These are phyloP conservation scores for Mucor indicus DNA, from an alignment of 371 early-diverging fungal species.

Conservation along the genomic window DNA sequence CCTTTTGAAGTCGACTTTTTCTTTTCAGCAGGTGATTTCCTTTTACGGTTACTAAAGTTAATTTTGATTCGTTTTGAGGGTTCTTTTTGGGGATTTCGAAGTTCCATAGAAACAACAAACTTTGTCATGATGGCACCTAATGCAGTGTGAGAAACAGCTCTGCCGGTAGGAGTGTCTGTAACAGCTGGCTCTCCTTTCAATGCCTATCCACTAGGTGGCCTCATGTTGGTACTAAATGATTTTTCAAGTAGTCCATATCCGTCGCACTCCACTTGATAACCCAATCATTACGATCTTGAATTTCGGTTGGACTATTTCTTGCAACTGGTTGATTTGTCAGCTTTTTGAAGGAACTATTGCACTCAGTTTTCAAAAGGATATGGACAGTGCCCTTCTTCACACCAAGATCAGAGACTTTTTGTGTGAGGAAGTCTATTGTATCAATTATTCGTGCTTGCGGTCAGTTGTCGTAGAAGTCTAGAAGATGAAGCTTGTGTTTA, in stretches of 20 bases:
- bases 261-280: slow-evolving; percentile 2
- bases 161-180: slow-evolving; percentile 2
- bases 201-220: not conserved
- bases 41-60: slow-evolving; percentile 7
- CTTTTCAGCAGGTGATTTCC: slow-evolving; percentile 3
- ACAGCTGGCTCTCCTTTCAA: not conserved
- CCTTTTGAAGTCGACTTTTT: slow-evolving; percentile 5
- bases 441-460: slow-evolving; percentile 7
- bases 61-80: slow-evolving; percentile 10
- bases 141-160: slow-evolving; percentile 5
- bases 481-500: slow-evolving; percentile 4
- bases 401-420: slow-evolving; percentile 1
- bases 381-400: slow-evolving; percentile 3
- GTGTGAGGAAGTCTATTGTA: slow-evolving; percentile 4
- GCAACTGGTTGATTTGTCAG: not conserved
- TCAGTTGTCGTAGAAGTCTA: slow-evolving; percentile 4
- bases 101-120: slow-evolving; percentile 12
- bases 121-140: slow-evolving; percentile 7
- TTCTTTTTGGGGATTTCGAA: slow-evolving; percentile 12
- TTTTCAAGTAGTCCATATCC: slow-evolving; percentile 10
- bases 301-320: slow-evolving; percentile 3
- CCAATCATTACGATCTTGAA: not conserved
- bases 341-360: slow-evolving; percentile 8
- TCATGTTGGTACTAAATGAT: no score
- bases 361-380: slow-evolving; percentile 5